Evolutionary conservation across 129 eudicot species (phyloP), one percentile per base, ranked within the genome.

Genomic region (Erigeron canadensis): DNA sequence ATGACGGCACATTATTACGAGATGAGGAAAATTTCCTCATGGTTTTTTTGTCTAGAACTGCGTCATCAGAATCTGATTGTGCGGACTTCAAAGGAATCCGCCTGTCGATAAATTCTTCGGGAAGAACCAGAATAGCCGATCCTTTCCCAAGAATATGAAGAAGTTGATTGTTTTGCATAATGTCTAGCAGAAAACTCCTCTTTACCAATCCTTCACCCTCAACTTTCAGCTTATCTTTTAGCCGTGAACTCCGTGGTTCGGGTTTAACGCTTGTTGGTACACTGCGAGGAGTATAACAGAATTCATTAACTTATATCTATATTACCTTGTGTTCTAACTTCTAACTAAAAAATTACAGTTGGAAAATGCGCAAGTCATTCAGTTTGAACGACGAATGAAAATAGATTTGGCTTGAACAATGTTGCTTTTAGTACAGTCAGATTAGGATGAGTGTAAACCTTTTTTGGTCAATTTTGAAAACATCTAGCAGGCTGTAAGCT

Each of bases 181-280:
- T 80, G 75, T 94, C 99, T 83, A 86, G 86, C 71, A 86, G 65
- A 77, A 90, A 94, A 63, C 72, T 70, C 66, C 78, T 86, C 77
- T 94, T 94, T 39, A 94, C 87, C 77, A 90, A 75, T 9, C 82
- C 75, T 73, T 94, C 97, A 21, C 96, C 98, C 71, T 86, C 98
- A 16, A 83, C 84, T 76, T 81, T 94, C 78, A 81, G 81, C 72
- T 78, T 94, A 74, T 94, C 93, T 83, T 86, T 89, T 34, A 94
- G 65, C 16, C 97, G 82, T 18, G 96, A 89, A 80, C 96, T 94
- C 61, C 98, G 79, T 15, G 98, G 97, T 56, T 86, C 93, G 41
- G 86, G 65, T 67, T 46, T 70, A 22, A 75, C 77, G 78, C 80
- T 86, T 65, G 75, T 75, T 16, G 95, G 91, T 65, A 78, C 83